Evolutionary conservation across 2,329 filamentous ascomycete species (phyloP), one percentile per base, ranked within the genome.

Genomic region (Trichoderma oligosporum): DNA sequence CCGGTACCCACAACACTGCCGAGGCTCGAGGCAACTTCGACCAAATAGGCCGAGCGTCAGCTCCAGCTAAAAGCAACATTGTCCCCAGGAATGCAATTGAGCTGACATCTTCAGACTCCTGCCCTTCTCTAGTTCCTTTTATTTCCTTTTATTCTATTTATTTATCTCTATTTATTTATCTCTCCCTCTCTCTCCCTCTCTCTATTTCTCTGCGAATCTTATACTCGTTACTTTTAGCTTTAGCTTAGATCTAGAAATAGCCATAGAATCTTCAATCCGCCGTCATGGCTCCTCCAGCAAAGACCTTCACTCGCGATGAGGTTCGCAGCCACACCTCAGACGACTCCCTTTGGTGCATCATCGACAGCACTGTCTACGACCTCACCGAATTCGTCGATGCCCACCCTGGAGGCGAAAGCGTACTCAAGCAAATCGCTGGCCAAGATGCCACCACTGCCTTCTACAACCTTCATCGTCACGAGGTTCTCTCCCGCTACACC

Each of bases 391-490:
- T 95, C 71, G 73, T 91, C 64, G 88, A 94, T 68, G 89, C 88
- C 20, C 91, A 96, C 67, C 91, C 91, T 0, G 90, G 90, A 64
- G 91, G 90, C 66, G 84, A 86, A 66, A 85, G 88, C 41, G 90
- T 95, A 22, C 82, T 95, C 35, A 80, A 82, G 54, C 89, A 96
- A 73, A 83, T 93, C 46, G 91, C 88, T 27, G 91, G 91, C 61
- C 81, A 84, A 63, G 91, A 96, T 68, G 89, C 90, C 49, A 96
- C 91, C 2, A 76, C 81, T 33, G 87, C 87, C 57, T 96, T 95
- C 74, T 96, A 95, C 82, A 95, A 95, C 77, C 84, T 96, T 53
- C 91, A 96, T 75, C 81, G 91, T 24, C 90, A 96, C 65, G 91
- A 96, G 73, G 89, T 95, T n/a, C 81, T 96, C 9, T 77, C 85